A percentile compares a stretch with the other conserved stretches of the same genome.
Conservation (phyloP, 1,284 basidiomycete species). For the Malassezia slooffiae region DNA sequence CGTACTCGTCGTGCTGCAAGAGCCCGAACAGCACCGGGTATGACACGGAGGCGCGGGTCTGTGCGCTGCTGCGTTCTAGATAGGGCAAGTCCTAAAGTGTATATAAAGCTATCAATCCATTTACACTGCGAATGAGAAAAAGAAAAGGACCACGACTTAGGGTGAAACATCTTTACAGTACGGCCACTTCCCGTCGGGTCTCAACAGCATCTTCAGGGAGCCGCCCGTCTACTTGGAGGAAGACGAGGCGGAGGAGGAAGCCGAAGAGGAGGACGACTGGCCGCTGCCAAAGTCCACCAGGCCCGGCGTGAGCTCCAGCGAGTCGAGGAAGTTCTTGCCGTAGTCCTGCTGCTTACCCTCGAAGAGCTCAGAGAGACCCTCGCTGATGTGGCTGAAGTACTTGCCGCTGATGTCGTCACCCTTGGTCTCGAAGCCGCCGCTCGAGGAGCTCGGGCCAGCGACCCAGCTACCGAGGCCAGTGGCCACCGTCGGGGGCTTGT, state of each 20-base stretch:
- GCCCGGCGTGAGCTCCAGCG: constrained; percentile 23
- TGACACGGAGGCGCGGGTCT: too few species aligned
- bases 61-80: too few species aligned
- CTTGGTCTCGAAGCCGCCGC: constrained; percentile 22
- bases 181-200: too few species aligned
- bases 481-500: constrained; percentile 12
- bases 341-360: constrained; percentile 7
- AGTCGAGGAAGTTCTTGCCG: constrained; percentile 26
- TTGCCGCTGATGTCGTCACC: constrained; percentile 35
- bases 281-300: constrained; percentile 40
- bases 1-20: constrained; percentile 36
- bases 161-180: too few species aligned
- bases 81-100: too few species aligned
- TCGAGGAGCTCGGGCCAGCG: constrained; percentile 31
- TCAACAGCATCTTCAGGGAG: too few species aligned
- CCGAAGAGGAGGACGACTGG: background rate
- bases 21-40: too few species aligned
- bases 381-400: constrained; percentile 30
- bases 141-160: too few species aligned
- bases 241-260: too few species aligned
- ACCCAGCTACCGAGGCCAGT: constrained; percentile 41
- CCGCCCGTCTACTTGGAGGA: too few species aligned
- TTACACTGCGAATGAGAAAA: too few species aligned
- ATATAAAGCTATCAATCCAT: too few species aligned
- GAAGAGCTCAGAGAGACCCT: constrained; percentile 30